Evolutionary conservation across 495 filamentous ascomycete species (phyloP).

Genomic region (Cudoniella acicularis): DNA sequence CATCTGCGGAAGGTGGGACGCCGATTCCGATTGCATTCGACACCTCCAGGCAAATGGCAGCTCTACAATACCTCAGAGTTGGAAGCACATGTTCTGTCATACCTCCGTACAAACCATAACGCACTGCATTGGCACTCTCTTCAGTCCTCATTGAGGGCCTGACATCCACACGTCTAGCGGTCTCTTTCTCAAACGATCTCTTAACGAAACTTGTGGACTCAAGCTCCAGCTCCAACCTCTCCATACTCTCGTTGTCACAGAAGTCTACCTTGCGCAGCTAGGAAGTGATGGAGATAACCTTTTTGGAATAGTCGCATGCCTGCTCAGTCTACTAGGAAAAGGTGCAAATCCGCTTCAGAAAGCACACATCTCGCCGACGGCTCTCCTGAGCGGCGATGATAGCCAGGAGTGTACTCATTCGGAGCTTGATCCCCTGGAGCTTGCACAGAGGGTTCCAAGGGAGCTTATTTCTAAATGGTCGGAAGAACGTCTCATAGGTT

Average conservation of each 20-base stretch:
- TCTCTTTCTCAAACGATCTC: slow-evolving; percentile 33
- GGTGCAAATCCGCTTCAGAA: slow-evolving; percentile 19
- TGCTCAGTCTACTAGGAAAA: slow-evolving; percentile 33
- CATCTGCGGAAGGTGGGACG: slow-evolving; percentile 40
- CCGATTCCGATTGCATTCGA: slow-evolving; percentile 34
- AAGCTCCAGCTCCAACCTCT: slow-evolving; percentile 34
- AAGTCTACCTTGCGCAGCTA: slow-evolving; percentile 29
- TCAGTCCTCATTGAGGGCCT: slow-evolving; percentile 15
- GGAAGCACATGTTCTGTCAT: slow-evolving; percentile 44
- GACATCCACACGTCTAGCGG: slow-evolving; percentile 33
- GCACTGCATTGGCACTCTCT: slow-evolving; percentile 33
- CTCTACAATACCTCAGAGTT: slow-evolving; percentile 27
- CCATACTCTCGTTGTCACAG: slow-evolving; percentile 33
- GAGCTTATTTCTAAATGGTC: slow-evolving; percentile 11
- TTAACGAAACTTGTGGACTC: slow-evolving; percentile 26
- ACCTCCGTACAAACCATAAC: slow-evolving; percentile 36
- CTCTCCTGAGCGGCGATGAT: slow-evolving; percentile 6
- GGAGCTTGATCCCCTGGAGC: slow-evolving; percentile 4
- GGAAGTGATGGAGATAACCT: slow-evolving; percentile 34
- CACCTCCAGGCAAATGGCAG: slow-evolving; percentile 4
- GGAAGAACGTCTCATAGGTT: slow-evolving; percentile 6
- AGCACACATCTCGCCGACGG: slow-evolving; percentile 18
- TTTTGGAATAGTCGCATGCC: slow-evolving; percentile 38
- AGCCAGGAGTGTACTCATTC: slow-evolving; percentile 2
- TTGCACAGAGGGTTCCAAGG: slow-evolving; percentile 10